Base-by-base conservation (phyloP, 2,329 filamentous ascomycete genomes). In the Fusarium sp. region DNA sequence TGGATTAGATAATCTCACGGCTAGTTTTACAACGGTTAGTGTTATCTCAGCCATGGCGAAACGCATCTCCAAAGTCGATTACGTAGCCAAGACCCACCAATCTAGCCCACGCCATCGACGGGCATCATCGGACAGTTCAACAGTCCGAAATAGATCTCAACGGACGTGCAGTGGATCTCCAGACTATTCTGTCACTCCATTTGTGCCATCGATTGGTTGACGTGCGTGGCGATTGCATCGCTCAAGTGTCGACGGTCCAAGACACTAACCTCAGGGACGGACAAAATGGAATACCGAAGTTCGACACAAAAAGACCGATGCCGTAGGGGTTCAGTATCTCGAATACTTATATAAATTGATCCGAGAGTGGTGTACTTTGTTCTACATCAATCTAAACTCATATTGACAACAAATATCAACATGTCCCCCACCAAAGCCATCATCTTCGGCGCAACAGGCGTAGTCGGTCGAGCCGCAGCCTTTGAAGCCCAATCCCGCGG, bases 391-490 rank as follows among this genome's bases (percentile, higher is more conserved):
- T 8, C 3, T 4, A 10, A 17, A 21, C 20, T 20, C 11, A 21
- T 6, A 23, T 12, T 8, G 7, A 14, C 7, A 26, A 11, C 2
- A 36, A 4, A 2, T 1, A 38, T 7, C 7, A 28, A 2, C 4
- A 65, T 65, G 62, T 38, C 62, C 26, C 2, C 61, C 4, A 21
- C 40, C 6, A 62, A 55, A 21, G 49, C 49, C 19, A 66, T 66
- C 40, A 49, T 66, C 17, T 66, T 66, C 14, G 62, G 62, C 20
- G 49, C 62, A 36, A 50, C 62, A 23, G 62, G 62, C 36, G 20
- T 62, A 15, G 62, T 66, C 7, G 62, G 56, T 10, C 55, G 62
- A 3, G 45, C 62, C 1, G 62, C 62, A 1, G 56, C 56, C 4
- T n/a, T 66, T 3, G 56, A 66, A 15, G 62, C 56, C 17, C 62